Evolutionary conservation across 805 yeast species (phyloP).

Genomic region (Saccharomycopsis olivae): DNA sequence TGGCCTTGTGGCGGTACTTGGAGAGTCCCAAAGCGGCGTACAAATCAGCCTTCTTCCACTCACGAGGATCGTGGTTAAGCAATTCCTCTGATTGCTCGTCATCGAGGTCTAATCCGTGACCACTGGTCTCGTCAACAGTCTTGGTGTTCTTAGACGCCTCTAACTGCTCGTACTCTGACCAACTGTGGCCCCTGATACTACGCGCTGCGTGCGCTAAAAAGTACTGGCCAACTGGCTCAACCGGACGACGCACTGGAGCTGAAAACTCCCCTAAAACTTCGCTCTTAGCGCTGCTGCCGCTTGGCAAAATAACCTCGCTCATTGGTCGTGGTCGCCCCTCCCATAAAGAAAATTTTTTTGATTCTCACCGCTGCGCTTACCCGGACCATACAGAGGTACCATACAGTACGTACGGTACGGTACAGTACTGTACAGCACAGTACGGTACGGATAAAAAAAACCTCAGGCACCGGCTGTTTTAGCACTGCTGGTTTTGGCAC

Average conservation of each 20-base stretch:
- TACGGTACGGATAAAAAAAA: too few relatives aligned
- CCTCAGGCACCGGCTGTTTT: too few relatives aligned
- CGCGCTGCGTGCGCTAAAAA: slow-evolving; percentile 96
- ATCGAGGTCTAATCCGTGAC: slow-evolving; percentile 45
- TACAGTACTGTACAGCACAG: too few relatives aligned
- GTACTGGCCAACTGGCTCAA: slow-evolving; percentile 95
- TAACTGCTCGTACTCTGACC: slow-evolving; percentile 93
- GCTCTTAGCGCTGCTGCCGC: slow-evolving; percentile 42
- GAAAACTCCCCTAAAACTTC: slow-evolving; percentile 40
- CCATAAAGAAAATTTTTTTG: too few relatives aligned
- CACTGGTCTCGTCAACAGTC: slow-evolving; percentile 40
- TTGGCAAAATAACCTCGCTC: too few relatives aligned
- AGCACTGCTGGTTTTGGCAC: too few relatives aligned
- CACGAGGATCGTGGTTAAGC: slow-evolving; percentile 88
- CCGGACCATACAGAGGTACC: too few relatives aligned
- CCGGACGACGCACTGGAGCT: slow-evolving; percentile 62
- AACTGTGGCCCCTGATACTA: slow-evolving; percentile 91
- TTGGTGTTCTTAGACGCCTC: slow-evolving; percentile 83
- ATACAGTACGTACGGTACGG: too few relatives aligned
- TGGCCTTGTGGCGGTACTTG: slow-evolving; percentile 83
- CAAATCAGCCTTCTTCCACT: slow-evolving; percentile 95
- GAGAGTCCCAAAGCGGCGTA: slow-evolving; percentile 93
- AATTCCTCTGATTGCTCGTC: slow-evolving; percentile 62
- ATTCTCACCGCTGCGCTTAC: too few relatives aligned
- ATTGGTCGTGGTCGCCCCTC: too few relatives aligned